These are phyloP conservation scores for Fraxinus americana DNA, from an alignment of 257 asterid species.

Conservation along the genomic window DNA sequence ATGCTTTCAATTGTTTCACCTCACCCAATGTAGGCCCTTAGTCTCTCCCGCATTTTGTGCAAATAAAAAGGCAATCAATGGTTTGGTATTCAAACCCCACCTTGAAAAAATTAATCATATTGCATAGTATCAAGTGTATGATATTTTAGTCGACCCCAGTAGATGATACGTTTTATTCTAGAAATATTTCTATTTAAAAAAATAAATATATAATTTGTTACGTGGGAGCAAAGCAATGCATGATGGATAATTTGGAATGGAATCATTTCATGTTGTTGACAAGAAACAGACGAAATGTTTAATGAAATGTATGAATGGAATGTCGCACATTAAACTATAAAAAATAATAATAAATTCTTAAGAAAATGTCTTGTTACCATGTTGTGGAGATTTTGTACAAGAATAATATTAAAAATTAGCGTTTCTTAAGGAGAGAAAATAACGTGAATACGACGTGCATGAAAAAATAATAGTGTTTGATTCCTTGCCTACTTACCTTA, in stretches of 20 bases:
- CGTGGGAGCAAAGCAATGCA: not conserved
- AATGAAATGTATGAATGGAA: not conserved
- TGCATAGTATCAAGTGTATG: not conserved
- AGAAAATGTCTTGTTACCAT: not conserved
- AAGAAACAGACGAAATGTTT: not conserved
- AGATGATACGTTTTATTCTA: no score
- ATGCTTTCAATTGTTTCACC: not conserved
- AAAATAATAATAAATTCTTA: not conserved
- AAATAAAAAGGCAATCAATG: no score
- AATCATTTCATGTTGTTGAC: not conserved
- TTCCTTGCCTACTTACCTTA: not conserved
- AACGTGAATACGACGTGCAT: constrained; percentile 1
- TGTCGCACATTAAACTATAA: no score
- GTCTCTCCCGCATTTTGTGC: not conserved
- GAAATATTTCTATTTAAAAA: no score
- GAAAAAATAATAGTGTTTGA: not conserved
- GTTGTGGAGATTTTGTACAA: not conserved
- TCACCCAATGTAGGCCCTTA: not conserved
- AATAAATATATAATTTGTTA: no score
- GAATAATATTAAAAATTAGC: not conserved
- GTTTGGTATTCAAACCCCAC: no score
- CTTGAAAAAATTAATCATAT: no score
- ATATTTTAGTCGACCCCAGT: no score
- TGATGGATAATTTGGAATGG: not conserved
- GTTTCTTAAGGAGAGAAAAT: not conserved